phyloP scores from a whole-genome alignment of 75 land plant genomes.

The Gnetum montanum region DNA sequence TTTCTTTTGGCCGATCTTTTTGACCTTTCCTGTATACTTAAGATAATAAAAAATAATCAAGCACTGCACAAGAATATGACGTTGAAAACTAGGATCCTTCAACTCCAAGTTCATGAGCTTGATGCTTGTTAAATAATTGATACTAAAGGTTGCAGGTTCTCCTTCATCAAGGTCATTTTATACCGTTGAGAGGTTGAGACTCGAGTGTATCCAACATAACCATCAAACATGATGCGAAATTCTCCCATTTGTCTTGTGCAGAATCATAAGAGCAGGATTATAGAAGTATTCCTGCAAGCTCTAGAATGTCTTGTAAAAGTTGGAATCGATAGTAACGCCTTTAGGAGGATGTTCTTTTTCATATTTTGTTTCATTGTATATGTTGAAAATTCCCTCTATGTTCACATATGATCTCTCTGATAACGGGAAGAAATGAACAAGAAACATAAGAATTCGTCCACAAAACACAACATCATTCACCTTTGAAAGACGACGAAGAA shows the following conservation, averaged over 20 bases:
- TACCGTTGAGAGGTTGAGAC: conserved; percentile 89
- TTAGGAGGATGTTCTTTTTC: conserved; percentile 89
- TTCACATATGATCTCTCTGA: conserved; percentile 98
- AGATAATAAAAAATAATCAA: conserved; percentile 90
- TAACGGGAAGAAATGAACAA: conserved; percentile 94
- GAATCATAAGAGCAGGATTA: conserved; percentile 54
- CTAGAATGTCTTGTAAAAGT: conserved; percentile 98
- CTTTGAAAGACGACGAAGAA: conserved; percentile 94
- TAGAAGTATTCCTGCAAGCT: conserved; percentile 93
- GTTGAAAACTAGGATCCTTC: conserved; percentile 96
- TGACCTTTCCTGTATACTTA: conserved; percentile 77
- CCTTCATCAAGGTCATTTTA: conserved; percentile 68
- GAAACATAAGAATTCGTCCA: conserved; percentile 98
- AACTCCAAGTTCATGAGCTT: conserved; percentile 93
- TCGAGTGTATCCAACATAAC: conserved; percentile 92
- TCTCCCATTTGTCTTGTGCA: conserved; percentile 75
- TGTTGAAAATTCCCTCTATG: conserved; percentile 94
- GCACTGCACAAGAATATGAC: conserved; percentile 92
- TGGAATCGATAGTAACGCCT: conserved; percentile 89
- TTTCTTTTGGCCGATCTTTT: conserved; percentile 59
- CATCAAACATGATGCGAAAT: conserved; percentile 65
- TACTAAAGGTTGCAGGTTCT: conserved; percentile 66
- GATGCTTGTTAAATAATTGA: conserved; percentile 94
- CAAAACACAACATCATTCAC: conserved; percentile 98
- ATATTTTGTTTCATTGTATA: conserved; percentile 94